Conservation (phyloP, 2,329 filamentous ascomycete genomes). For the Claviceps sp. region DNA sequence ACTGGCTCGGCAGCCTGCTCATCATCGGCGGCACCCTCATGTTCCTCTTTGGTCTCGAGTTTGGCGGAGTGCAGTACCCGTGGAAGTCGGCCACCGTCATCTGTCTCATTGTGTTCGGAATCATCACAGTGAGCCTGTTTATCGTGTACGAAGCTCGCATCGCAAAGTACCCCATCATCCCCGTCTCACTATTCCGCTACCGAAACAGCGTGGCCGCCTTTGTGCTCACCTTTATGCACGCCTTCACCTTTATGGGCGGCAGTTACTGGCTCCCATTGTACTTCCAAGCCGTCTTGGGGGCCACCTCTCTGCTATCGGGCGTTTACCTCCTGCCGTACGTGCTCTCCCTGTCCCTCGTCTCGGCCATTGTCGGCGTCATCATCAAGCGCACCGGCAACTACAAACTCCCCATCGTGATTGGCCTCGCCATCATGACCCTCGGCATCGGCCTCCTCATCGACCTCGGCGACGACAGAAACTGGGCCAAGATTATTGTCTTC, state of each 20-base stretch:
- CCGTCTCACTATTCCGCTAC: constrained; percentile 54
- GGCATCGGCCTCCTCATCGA: constrained; percentile 53
- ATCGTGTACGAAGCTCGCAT: constrained; percentile 58
- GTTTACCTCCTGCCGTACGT: constrained; percentile 63
- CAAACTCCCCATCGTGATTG: constrained; percentile 43
- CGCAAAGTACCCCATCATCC: constrained; percentile 68
- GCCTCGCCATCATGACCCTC: constrained; percentile 45
- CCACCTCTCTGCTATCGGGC: constrained; percentile 56
- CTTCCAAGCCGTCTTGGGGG: constrained; percentile 63
- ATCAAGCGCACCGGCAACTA: constrained; percentile 56
- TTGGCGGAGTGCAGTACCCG: constrained; percentile 62
- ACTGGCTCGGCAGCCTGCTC: constrained; percentile 41
- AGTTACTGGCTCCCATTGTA: constrained; percentile 77
- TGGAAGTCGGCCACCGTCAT: constrained; percentile 66
- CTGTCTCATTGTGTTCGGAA: constrained; percentile 64
- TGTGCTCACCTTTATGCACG: constrained; percentile 56
- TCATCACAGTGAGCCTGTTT: constrained; percentile 51
- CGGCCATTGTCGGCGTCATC: constrained; percentile 40
- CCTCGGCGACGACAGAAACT: constrained; percentile 41
- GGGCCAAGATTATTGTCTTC: constrained; percentile 44
- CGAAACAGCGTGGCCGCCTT: constrained; percentile 54
- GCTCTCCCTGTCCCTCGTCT: constrained; percentile 50
- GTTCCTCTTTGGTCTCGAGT: constrained; percentile 75
- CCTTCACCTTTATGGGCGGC: constrained; percentile 62
- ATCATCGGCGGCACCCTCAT: constrained; percentile 72